Base-by-base conservation (phyloP, 108 stramenopile genomes). In the Nitzschia inconspicua region DNA sequence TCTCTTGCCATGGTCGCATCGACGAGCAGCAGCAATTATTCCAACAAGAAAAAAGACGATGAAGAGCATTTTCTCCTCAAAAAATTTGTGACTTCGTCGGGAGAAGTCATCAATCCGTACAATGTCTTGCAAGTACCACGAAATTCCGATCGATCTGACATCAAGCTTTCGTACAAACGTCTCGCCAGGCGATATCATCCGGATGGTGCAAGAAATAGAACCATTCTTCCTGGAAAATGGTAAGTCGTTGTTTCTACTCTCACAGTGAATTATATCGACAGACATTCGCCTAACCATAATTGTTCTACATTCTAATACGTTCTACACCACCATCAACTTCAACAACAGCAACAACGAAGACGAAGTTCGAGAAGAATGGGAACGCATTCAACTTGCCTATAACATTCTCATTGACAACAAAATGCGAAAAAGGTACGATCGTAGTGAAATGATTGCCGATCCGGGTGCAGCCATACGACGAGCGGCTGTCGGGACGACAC, bases 341-440 rank as follows among this genome's bases (percentile, higher is more conserved):
- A n/a, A n/a, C 30, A 57, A 57, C 27, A 67, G 89, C 74, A 71
- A 83, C 69, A 83, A 79, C 47, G 18, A 66, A 22, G 82, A 85
- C 11, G 89, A 87, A 24, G 85, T 87, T 5, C 49, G 85, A 40
- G 76, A 84, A 40, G 70, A 91, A 42, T 91, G 85, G 85, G 89
- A 91, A 48, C 77, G 80, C 32, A 78, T 91, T 39, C 84, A 84
- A 55, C 55, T 91, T 18, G 58, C 54, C 42, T 91, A 91, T 52
- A 80, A 86, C 54, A 91, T 91, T 35, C 57, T 91, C 10, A 64
- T 42, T 8, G 78, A 85, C 55, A 51, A 52, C 22, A 75, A 75
- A 35, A 59, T 51, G 23, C 39, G 84, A 37, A 70, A 66, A 58
- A 60, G 68, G 46, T 91, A 85, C 47, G 85, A 91, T 57, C 60